These are phyloP conservation scores for Colletotrichum scovillei DNA, from an alignment of 2,329 filamentous ascomycete species.

Conservation along the genomic window DNA sequence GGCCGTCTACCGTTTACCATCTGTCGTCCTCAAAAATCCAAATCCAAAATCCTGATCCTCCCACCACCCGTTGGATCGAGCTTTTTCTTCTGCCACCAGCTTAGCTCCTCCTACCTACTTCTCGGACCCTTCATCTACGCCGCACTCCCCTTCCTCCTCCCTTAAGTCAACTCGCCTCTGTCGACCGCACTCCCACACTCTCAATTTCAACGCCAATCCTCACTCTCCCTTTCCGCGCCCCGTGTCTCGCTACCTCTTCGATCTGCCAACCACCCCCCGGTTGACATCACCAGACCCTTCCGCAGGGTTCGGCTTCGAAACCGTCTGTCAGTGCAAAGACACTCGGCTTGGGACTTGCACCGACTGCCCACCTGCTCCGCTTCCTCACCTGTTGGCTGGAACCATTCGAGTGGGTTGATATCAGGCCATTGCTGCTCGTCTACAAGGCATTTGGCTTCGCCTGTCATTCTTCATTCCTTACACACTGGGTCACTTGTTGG, in stretches of 20 bases:
- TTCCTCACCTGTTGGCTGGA: conserved; percentile 25
- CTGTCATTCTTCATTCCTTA: conserved; percentile 5
- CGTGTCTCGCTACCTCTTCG: conserved; percentile 20
- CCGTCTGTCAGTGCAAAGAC: conserved; percentile 13
- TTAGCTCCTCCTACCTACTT: neutral
- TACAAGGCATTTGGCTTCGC: neutral
- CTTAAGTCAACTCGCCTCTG: neutral
- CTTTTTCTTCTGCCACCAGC: conserved; percentile 1
- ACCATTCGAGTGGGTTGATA: conserved; percentile 26
- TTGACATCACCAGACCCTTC: conserved; percentile 31
- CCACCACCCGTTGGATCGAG: conserved; percentile 9
- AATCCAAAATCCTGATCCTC: neutral
- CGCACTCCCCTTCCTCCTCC: conserved; percentile 2
- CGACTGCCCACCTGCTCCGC: neutral
- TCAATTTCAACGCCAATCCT: neutral
- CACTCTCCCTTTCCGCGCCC: conserved; percentile 13
- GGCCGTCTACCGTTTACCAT: neutral
- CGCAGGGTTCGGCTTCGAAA: conserved; percentile 8
- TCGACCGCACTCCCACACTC: neutral
- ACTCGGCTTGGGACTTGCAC: neutral
- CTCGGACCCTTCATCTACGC: conserved; percentile 20
- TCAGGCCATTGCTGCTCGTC: conserved; percentile 15
- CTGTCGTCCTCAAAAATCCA: neutral
- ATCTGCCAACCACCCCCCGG: conserved; percentile 24
- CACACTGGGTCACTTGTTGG: neutral